These are phyloP conservation scores for Pseudoperonospora humuli DNA, from an alignment of 352 stramenopile species.

Conservation along the genomic window DNA sequence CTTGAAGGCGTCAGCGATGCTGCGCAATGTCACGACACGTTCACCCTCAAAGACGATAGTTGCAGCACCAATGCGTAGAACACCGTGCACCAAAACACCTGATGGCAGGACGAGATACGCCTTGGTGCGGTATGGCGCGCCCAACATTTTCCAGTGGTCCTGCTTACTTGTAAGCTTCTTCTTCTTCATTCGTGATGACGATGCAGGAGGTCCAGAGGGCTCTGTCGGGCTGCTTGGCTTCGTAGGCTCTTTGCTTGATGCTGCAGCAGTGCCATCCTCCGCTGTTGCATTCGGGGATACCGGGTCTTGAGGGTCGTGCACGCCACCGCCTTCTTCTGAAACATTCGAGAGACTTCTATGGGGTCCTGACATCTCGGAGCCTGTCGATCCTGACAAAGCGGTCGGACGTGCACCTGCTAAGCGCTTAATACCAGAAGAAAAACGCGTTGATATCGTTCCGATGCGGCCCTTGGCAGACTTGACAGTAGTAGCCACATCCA, in stretches of 20 bases:
- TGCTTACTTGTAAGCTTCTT: conserved; percentile 34
- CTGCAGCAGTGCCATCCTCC: conserved; percentile 9
- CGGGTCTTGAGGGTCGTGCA: conserved; percentile 14
- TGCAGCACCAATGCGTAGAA: conserved; percentile 55
- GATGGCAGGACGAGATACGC: conserved; percentile 70
- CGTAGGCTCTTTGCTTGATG: conserved; percentile 8
- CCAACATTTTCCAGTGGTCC: conserved; percentile 64
- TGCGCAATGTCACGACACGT: conserved; percentile 56
- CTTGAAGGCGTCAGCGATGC: conserved; percentile 43
- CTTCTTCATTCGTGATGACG: conserved; percentile 25
- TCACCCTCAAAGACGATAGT: conserved; percentile 82
- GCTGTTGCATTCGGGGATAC: conserved; percentile 12
- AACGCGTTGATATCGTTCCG: conserved; percentile 63
- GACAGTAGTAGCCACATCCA: conserved; percentile 47
- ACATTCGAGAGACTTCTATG: conserved; percentile 24
- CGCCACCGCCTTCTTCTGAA: conserved; percentile 17
- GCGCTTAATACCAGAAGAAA: conserved; percentile 59
- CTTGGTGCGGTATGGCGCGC: conserved; percentile 61
- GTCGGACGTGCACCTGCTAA: conserved; percentile 27
- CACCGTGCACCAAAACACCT: conserved; percentile 63
- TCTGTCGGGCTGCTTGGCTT: conserved; percentile 18
- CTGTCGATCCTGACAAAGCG: conserved; percentile 15
- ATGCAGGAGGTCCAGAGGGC: conserved; percentile 6
- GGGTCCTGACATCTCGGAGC: conserved; percentile 7
- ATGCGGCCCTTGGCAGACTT: conserved; percentile 59